Evolutionary conservation across 2,329 filamentous ascomycete species (phyloP), one percentile per base, ranked within the genome.

Genomic region (Thelonectria discophora): DNA sequence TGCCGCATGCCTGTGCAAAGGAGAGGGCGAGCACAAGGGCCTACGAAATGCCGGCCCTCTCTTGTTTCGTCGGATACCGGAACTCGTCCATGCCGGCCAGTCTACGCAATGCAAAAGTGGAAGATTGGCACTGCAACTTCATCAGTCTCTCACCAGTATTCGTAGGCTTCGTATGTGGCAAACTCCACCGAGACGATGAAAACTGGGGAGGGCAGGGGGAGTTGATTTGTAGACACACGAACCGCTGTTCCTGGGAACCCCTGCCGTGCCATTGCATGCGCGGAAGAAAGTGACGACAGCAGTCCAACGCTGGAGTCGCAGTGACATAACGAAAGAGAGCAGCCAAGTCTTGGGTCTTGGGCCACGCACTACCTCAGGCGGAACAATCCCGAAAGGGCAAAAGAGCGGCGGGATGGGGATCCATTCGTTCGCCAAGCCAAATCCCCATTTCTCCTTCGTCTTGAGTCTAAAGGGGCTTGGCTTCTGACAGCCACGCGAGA

Each of bases 281-380:
- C 15, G 13, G 37, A 43, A 18, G 12, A 40, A 40, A 30, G 60
- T 59, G 60, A 62, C 60, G 55, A 47, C 46, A 52, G 30, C 3
- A 49, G 43, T 46, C 55, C 50, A 63, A 51, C 55, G 46, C 17
- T 47, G 40, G 24, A 27, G 60, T 55, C 20, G 24, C 51, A 55
- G 55, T 62, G 55, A 62, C 60, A 62, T 62, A 9, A 30, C 27
- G 27, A 6, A 30, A n/a, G n/a, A n/a, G n/a, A n/a, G n/a, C n/a
- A n/a, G n/a, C n/a, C n/a, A n/a, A n/a, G n/a, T n/a, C n/a, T n/a
- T n/a, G n/a, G n/a, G n/a, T n/a, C n/a, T n/a, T n/a, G n/a, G n/a
- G 27, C 5, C 27, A 30, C 27, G 27, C 27, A 30, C 42, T 18
- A 54, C 10, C 13, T 13, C 30, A 12, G 21, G 13, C 5, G 27